Evolutionary conservation across 2,329 filamentous ascomycete species (phyloP).

Genomic region (Pestalotiopsis sp.): DNA sequence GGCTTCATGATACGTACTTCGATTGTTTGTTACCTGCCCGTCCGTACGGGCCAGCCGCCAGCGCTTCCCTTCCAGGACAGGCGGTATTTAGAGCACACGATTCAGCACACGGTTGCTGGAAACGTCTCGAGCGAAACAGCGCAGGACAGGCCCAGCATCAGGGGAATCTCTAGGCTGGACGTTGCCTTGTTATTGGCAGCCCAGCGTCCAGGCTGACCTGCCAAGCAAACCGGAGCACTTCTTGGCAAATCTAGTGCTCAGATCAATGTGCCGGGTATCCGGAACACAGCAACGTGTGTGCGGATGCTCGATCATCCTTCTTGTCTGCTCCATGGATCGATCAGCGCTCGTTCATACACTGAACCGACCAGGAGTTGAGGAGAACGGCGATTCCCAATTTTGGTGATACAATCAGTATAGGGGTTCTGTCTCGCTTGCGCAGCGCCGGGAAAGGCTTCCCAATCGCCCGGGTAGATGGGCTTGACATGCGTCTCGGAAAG

Average conservation of each 20-base stretch:
- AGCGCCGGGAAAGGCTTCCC: background rate
- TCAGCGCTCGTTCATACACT: background rate
- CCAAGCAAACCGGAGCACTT: conserved; percentile 6
- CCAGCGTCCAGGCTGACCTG: conserved; percentile 1
- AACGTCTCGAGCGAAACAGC: background rate
- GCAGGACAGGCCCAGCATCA: background rate
- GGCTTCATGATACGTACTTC: too few species aligned
- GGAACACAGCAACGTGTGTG: background rate
- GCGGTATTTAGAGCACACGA: background rate
- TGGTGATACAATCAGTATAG: background rate
- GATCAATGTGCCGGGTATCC: conserved; percentile 6
- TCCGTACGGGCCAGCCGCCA: background rate
- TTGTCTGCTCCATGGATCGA: background rate
- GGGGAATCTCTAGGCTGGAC: background rate
- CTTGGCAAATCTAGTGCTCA: conserved; percentile 6
- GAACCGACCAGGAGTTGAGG: background rate
- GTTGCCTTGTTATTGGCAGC: background rate
- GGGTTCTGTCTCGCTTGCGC: background rate
- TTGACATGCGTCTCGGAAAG: background rate
- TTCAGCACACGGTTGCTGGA: background rate
- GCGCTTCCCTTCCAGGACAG: background rate
- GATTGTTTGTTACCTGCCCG: background rate
- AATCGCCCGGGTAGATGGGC: background rate
- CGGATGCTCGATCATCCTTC: background rate
- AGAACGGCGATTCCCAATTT: background rate